Conservation (phyloP, 148 eudicot species). For the Chenopodium berlandieri region DNA sequence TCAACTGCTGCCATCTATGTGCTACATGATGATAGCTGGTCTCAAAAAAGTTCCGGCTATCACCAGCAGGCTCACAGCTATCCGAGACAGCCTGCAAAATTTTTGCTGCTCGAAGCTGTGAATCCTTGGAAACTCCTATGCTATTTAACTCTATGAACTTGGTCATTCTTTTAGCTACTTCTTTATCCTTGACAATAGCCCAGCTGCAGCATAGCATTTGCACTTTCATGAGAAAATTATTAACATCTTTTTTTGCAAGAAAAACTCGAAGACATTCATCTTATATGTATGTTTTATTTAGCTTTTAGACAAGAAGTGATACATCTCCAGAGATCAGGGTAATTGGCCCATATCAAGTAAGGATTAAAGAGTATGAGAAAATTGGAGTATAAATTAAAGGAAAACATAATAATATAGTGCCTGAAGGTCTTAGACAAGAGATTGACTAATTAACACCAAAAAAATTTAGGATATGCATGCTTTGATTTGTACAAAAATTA, state of each 20-base stretch:
- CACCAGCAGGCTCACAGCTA: constrained; percentile 34
- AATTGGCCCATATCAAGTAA: background rate
- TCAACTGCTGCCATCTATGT: constrained; percentile 68
- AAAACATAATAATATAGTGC: too few relatives aligned
- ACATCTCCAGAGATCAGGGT: background rate
- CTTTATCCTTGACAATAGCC: constrained; percentile 84
- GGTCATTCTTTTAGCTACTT: constrained; percentile 80
- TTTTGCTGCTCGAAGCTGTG: constrained; percentile 90
- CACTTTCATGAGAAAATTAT: background rate
- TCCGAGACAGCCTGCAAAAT: constrained; percentile 70
- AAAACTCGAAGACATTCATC: background rate
- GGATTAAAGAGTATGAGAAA: background rate
- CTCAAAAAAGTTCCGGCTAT: constrained; percentile 52
- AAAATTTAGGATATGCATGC: too few relatives aligned
- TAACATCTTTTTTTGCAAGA: background rate
- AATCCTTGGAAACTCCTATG: constrained; percentile 94
- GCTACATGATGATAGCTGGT: constrained; percentile 48
- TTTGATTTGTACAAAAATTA: too few relatives aligned
- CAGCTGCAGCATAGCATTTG: constrained; percentile 49
- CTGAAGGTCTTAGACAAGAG: too few relatives aligned
- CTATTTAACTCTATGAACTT: constrained; percentile 80
- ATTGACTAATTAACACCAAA: too few relatives aligned
- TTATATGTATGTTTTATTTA: background rate
- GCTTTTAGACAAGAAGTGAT: background rate
- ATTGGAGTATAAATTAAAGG: background rate